Evolutionary conservation across 108 stramenopile species (phyloP), one percentile per base, ranked within the genome.

Genomic region (Epipyxis sp.): DNA sequence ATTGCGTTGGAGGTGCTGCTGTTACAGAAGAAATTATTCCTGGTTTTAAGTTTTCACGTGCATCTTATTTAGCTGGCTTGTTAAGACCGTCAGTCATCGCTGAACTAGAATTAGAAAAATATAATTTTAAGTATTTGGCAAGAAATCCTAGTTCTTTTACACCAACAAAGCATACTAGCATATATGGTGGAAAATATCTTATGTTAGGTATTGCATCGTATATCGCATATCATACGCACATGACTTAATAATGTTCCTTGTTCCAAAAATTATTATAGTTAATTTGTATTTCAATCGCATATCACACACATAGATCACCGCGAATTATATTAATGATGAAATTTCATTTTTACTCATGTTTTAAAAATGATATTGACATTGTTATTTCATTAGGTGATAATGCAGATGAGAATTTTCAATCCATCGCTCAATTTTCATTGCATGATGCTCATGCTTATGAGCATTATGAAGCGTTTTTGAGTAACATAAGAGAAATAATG

Each of bases 1-100:
- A 77, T 59, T 25, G 82, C 27, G 61, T 86, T 6, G 85, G 85
- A n/a, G 85, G 85, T 25, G 82, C 82, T 1, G 85, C 85, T 6
- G 76, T 83, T 13, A 86, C 85, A 0, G 85, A 86, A 59, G 85
- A 86, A 58, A 40, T 86, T 3, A 45, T 81, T 16, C 61, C 76
- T 1, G 85, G 85, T 0, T 80, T 80, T 80, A 82, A 76, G 30
- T 86, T 86, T 69, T 74, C 68, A 37, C 78, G 85, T 44, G 79
- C 67, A 1, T 83, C 82, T 1, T 86, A 86, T 77, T 54, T 86
- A 45, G 74, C 79, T 6, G 79, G 80, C 1, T 77, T 86, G 35
- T 72, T 86, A 30, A 79, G 85, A 10, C 82, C 82, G 1, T 29
- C 10, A 6, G 59, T 86, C 40, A 76, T 86, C n/a, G 27, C 44